Base-by-base conservation (phyloP, 164 flowering plant species). In the Vitis vinifera region DNA sequence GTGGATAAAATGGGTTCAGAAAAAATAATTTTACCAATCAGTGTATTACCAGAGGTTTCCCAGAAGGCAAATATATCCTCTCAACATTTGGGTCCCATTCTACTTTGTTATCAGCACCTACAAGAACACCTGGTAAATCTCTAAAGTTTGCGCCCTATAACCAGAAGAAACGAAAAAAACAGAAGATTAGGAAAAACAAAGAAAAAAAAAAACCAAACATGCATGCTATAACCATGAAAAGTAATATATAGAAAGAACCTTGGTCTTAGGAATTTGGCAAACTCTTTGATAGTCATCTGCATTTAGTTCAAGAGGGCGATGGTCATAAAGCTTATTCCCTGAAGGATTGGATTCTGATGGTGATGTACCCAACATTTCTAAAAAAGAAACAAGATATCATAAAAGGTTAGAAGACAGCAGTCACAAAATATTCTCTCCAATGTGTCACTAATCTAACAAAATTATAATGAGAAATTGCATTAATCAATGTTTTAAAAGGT, bases 71-170 rank as follows among this genome's bases (percentile, higher is more conserved):
- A 1, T 63, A 53, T 9, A 74, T 85, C 44, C 90, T 78, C 51
- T 76, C 75, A 0, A 88, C 72, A 10, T 71, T 27, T 2, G 85
- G 81, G 65, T 91, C 97, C 84, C 82, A 85, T 17, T 79, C 83
- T 2, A 92, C 96, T 51, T 70, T 78, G 2, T 91, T 90, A 51
- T 86, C 82, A 0, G 73, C 10, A 30, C 83, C 64, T 27, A 94
- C 86, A 10, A 65, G 19, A 2, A 94, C 91, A 47, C 99, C 99
- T 4, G 86, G 82, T 17, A 94, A 72, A 72, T 94, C 85, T 68
- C 99, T 81, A 23, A 90, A 94, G 56, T 84, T 83, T 29, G 97
- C 99, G 12, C 97, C 96, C 98, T 92, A 60, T 23, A 10, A 4
- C 1, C 11, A 73, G 9, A 55, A 19, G 9, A 27, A 27, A 47